Base-by-base conservation (phyloP, 768 basidiomycete species). In the Ephemerocybe angulata region DNA sequence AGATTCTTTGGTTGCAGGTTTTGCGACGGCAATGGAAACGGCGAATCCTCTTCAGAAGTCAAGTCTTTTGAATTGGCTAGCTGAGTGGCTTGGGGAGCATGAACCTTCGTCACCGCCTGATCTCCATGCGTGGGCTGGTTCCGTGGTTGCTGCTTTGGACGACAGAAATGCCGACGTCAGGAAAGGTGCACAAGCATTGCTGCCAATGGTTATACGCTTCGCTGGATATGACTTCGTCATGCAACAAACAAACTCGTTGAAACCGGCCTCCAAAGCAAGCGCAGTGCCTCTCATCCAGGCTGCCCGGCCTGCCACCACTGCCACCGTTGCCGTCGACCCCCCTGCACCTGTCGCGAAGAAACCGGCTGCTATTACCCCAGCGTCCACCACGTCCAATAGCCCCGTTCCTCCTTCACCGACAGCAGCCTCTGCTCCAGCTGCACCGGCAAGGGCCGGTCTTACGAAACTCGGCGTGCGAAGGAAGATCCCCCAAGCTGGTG, bases 141-240 rank as follows among this genome's bases (percentile, higher is more conserved):
- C 83, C 1, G 69, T 90, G 25, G 80, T 99, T 17, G 68, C 79
- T 2, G 93, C 84, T 57, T 79, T 99, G 30, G 97, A 99, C 65
- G 97, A 99, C 68, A 84, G 93, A 28, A 96, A 75, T 63, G 80
- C 80, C 11, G 97, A 99, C 66, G 90, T 98, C 21, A 84, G 97
- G 54, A 98, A 98, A 70, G 86, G 85, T 13, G 93, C 94, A 4
- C 88, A 91, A 60, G 85, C 85, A 1, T 67, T 98, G 27, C 70
- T 99, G 13, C 92, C 93, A 0, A 71, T 75, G 41, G 69, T 99
- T 53, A 86, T 98, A 47, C 71, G 78, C 3, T 83, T 70, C 44
- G 85, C 84, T 29, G 93, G 97, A 4, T 93, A 83, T 64, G 90
- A 93, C 60, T 84, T 84, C 62, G 86, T 98, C 48, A 77, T 97